These are phyloP conservation scores for Pyricularia grisea DNA, from an alignment of 2,329 filamentous ascomycete species.

Conservation along the genomic window DNA sequence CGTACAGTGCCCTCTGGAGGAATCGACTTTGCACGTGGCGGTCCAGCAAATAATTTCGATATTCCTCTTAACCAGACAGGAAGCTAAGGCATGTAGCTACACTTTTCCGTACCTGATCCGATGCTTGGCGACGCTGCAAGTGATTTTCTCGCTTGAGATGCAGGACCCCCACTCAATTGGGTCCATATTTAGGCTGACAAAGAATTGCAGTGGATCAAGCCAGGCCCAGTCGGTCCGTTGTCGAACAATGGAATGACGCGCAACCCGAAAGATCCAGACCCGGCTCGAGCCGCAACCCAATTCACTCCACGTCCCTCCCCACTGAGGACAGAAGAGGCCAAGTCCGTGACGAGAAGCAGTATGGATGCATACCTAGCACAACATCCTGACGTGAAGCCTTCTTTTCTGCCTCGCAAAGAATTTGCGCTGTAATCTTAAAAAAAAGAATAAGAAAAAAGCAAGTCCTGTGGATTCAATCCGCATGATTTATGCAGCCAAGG, in stretches of 20 bases:
- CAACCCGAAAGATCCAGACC: background rate
- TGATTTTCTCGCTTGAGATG: background rate
- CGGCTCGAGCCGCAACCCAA: background rate
- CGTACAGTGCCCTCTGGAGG: background rate
- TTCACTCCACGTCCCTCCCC: background rate
- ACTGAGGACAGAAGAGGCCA: background rate
- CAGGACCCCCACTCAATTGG: background rate
- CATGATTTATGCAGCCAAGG: background rate
- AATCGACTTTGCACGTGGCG: background rate
- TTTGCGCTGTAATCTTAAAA: background rate
- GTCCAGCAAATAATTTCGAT: background rate
- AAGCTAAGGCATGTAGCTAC: background rate
- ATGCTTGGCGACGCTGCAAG: background rate
- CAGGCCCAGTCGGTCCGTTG: background rate
- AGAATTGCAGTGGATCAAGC: background rate
- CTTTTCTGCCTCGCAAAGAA: background rate
- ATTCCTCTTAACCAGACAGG: background rate
- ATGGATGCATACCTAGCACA: background rate
- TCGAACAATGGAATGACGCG: background rate
- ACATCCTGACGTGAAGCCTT: background rate
- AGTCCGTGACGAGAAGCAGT: background rate
- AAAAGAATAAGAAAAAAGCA: too few species aligned
- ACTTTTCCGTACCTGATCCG: background rate
- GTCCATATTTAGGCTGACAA: background rate
- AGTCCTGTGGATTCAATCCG: too few species aligned